phyloP scores from a whole-genome alignment of 352 stramenopile species.

The Thalassiosira hispida region DNA sequence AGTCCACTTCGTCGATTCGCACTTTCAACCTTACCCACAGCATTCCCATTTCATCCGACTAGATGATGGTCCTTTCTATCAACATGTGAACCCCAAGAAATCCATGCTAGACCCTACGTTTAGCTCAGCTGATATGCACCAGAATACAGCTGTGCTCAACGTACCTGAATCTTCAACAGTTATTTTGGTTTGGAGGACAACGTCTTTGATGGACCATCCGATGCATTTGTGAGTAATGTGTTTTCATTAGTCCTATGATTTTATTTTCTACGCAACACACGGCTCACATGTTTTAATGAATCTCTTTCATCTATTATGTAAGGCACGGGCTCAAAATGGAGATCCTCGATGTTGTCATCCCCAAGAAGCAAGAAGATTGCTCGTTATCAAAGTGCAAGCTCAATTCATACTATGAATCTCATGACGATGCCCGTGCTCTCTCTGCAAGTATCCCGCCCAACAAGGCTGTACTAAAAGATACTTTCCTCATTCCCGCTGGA shows the following conservation, averaged over 20 bases:
- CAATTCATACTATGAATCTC: background rate
- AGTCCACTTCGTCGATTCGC: conserved; percentile 22
- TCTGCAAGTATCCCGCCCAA: conserved; percentile 1
- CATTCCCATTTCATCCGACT: conserved; percentile 29
- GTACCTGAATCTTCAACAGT: conserved; percentile 13
- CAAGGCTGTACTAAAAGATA: conserved; percentile 37
- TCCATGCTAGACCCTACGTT: conserved; percentile 13
- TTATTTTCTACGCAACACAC: too few relatives aligned
- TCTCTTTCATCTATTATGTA: background rate
- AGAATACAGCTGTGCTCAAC: conserved; percentile 26
- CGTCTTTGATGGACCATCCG: conserved; percentile 25
- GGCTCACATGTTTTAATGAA: too few relatives aligned
- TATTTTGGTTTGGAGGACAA: conserved; percentile 37
- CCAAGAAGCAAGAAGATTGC: conserved; percentile 11
- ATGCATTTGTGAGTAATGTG: conserved; percentile 28
- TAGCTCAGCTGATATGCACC: conserved; percentile 15
- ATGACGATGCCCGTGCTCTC: background rate
- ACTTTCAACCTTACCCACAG: conserved; percentile 21
- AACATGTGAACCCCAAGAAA: conserved; percentile 31
- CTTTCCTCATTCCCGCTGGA: conserved; percentile 38
- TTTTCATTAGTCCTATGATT: background rate
- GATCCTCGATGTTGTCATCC: conserved; percentile 16
- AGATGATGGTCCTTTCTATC: conserved; percentile 21
- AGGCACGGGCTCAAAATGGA: conserved; percentile 6
- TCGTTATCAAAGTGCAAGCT: conserved; percentile 17